These are phyloP conservation scores for Fusarium pseudoanthophilum DNA, from an alignment of 2,329 filamentous ascomycete species.

Conservation along the genomic window DNA sequence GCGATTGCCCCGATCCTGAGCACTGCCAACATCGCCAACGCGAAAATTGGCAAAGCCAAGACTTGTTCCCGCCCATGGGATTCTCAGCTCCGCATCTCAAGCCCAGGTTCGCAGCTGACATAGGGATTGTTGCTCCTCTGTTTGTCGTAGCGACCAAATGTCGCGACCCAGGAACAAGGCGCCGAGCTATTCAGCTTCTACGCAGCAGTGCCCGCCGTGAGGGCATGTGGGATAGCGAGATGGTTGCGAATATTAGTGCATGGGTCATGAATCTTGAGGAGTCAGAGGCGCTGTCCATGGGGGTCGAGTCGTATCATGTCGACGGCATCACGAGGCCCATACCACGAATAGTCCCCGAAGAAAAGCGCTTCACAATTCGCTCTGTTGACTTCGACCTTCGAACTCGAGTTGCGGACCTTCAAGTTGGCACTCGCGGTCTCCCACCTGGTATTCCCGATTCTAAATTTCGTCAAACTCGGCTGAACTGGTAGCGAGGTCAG, in stretches of 20 bases:
- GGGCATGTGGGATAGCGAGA: slow-evolving; percentile 75
- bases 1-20: slow-evolving; percentile 56
- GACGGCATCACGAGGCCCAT: slow-evolving; percentile 22
- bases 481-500: slow-evolving; percentile 58
- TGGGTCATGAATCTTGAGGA: slow-evolving; percentile 69
- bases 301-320: slow-evolving; percentile 13
- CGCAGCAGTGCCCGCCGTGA: slow-evolving; percentile 70
- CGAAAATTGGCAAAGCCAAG: slow-evolving; percentile 20
- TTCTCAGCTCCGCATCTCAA: slow-evolving; percentile 64
- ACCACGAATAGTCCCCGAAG: slow-evolving; percentile 57
- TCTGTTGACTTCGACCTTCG: slow-evolving; percentile 67
- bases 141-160: slow-evolving; percentile 76
- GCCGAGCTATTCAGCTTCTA: slow-evolving; percentile 70
- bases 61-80: slow-evolving; percentile 54
- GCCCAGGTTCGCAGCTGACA: slow-evolving; percentile 71
- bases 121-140: slow-evolving; percentile 72
- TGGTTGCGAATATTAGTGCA: slow-evolving; percentile 64
- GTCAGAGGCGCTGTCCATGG: slow-evolving; percentile 50
- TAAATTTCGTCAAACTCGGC: slow-evolving; percentile 58
- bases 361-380: slow-evolving; percentile 66
- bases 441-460: slow-evolving; percentile 58
- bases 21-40: slow-evolving; percentile 55
- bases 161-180: slow-evolving; percentile 64
- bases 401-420: slow-evolving; percentile 59
- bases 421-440: slow-evolving; percentile 66